phyloP scores from a whole-genome alignment of 2,329 filamentous ascomycete genomes.

The Rutstroemia sydowiana region DNA sequence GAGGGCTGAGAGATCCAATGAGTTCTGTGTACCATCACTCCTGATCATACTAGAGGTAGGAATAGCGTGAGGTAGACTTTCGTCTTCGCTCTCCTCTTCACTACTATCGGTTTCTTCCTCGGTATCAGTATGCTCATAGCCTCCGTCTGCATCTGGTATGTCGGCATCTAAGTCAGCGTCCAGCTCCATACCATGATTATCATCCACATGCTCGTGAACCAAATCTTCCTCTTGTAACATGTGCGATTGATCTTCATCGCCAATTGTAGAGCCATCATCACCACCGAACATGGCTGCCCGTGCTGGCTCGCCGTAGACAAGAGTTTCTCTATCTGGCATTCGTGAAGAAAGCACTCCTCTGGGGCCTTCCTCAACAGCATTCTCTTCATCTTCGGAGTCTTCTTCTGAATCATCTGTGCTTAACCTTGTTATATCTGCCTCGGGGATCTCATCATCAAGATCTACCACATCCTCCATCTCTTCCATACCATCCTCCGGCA shows the following conservation, averaged over 20 bases:
- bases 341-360: constrained; percentile 31
- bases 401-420: constrained; percentile 32
- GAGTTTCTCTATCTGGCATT: constrained; percentile 50
- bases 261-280: constrained; percentile 42
- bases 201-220: constrained; percentile 28
- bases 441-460: constrained; percentile 67
- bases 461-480: constrained; percentile 47
- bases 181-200: constrained; percentile 34
- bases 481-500: constrained; percentile 29
- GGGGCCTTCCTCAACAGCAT: constrained; percentile 29
- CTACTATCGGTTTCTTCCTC: constrained; percentile 55
- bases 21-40: constrained; percentile 31
- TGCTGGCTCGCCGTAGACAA: constrained; percentile 43
- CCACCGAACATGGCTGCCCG: constrained; percentile 39
- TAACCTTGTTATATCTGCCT: constrained; percentile 38
- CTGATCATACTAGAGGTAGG: constrained; percentile 26
- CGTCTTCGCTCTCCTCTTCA: constrained; percentile 32
- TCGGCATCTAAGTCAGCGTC: constrained; percentile 63
- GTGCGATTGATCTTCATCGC: constrained; percentile 49
- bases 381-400: constrained; percentile 35
- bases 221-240: constrained; percentile 59
- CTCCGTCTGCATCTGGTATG: constrained; percentile 50
- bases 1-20: constrained; percentile 26
- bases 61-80: constrained; percentile 25
- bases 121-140: constrained; percentile 73